Conservation (phyloP, 2,329 filamentous ascomycete species). For the Claviceps pazoutovae region DNA sequence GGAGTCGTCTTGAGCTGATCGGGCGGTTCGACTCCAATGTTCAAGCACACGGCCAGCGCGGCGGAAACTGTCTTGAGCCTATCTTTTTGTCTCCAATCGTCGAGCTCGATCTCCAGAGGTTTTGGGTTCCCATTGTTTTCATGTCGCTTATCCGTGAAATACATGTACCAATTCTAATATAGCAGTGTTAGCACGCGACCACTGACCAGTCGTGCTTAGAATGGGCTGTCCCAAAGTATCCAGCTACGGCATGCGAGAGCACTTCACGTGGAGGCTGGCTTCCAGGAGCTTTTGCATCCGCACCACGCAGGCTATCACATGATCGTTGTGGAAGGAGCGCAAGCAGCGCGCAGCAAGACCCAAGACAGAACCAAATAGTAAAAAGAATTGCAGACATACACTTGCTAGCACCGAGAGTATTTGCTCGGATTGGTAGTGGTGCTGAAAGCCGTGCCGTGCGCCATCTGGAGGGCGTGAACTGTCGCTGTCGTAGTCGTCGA, state of each 20-base stretch:
- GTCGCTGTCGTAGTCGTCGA: slow-evolving; percentile 25
- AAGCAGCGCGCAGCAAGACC: background rate
- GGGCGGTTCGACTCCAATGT: slow-evolving; percentile 93
- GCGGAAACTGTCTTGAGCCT: slow-evolving; percentile 93
- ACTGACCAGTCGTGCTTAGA: background rate
- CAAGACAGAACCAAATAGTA: background rate
- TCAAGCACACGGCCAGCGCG: slow-evolving; percentile 84
- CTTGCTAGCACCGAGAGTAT: slow-evolving; percentile 74
- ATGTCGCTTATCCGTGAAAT: slow-evolving; percentile 95
- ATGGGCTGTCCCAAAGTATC: background rate
- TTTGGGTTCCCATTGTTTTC: slow-evolving; percentile 86
- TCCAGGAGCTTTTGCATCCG: background rate
- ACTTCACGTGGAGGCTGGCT: background rate
- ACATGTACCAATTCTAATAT: slow-evolving; percentile 92
- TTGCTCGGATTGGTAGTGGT: slow-evolving; percentile 81
- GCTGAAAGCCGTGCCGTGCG: slow-evolving; percentile 76
- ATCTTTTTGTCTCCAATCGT: slow-evolving; percentile 97
- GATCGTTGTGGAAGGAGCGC: slow-evolving; percentile 2
- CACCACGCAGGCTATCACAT: slow-evolving; percentile 2
- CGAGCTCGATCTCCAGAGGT: slow-evolving; percentile 48
- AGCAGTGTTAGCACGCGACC: slow-evolving; percentile 2
- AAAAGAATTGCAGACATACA: slow-evolving; percentile 32
- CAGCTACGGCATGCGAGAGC: background rate
- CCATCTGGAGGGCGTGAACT: slow-evolving; percentile 34
- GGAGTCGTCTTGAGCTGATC: slow-evolving; percentile 94